Evolutionary conservation across 768 basidiomycete species (phyloP).

Genomic region (Epithele typhae): DNA sequence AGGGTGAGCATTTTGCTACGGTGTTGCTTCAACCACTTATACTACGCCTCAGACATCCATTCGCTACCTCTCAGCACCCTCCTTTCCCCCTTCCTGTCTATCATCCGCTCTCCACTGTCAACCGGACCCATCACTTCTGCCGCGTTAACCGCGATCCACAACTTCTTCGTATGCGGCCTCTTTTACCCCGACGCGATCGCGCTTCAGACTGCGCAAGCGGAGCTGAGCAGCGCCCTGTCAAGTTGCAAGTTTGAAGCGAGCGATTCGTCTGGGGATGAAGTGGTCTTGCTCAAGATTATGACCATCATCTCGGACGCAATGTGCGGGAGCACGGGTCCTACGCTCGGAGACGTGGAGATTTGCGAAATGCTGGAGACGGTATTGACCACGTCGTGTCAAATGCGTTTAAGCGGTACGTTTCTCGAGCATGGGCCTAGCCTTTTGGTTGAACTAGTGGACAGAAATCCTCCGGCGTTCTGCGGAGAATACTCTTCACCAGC

Average conservation of each 20-base stretch:
- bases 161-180: constrained; percentile 77
- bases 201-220: constrained; percentile 66
- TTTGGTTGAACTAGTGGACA: too few relatives aligned
- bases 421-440: too few relatives aligned
- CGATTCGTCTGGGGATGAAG: constrained; percentile 96
- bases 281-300: constrained; percentile 89
- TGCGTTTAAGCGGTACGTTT: constrained; percentile 85
- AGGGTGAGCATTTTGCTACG: constrained; percentile 55
- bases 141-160: constrained; percentile 83
- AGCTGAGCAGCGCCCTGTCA: constrained; percentile 85
- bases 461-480: constrained; percentile 86
- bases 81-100: constrained; percentile 85
- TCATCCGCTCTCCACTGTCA: constrained; percentile 90
- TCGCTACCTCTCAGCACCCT: constrained; percentile 56
- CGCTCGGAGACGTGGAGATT: constrained; percentile 87
- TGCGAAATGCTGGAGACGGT: constrained; percentile 99
- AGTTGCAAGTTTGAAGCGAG: constrained; percentile 98
- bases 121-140: constrained; percentile 98
- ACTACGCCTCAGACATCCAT: constrained; percentile 62
- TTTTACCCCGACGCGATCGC: constrained; percentile 53
- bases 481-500: constrained; percentile 82
- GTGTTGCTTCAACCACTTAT: too few relatives aligned
- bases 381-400: constrained; percentile 93
- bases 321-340: constrained; percentile 60
- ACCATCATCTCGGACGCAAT: constrained; percentile 84